phyloP scores from a whole-genome alignment of 148 eudicot genomes.

The Chenopodium quinoa region DNA sequence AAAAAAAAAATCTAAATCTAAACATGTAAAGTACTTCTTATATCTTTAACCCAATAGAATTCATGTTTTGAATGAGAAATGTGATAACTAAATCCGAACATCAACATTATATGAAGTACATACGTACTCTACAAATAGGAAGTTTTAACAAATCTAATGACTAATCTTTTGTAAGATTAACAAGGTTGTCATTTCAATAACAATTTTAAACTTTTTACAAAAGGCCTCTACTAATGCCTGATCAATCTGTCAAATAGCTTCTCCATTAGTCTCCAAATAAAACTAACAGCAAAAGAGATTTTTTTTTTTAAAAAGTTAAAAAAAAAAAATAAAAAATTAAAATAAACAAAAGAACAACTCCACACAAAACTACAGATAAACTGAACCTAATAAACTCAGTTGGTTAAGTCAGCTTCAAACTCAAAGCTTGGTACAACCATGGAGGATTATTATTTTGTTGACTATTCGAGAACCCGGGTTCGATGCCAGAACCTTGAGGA shows the following conservation, averaged over 20 bases:
- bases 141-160: not conserved
- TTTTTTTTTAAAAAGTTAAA: not conserved
- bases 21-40: no score
- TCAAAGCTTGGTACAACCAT: constrained; percentile 64
- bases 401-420: constrained; percentile 50
- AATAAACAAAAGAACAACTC: not conserved
- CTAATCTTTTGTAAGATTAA: not conserved
- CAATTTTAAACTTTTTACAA: constrained; percentile 12
- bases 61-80: no score
- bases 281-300: not conserved
- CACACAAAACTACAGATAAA: constrained; percentile 15
- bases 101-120: no score
- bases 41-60: no score
- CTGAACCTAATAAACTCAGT: not conserved
- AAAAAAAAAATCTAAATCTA: no score
- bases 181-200: not conserved
- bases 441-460: constrained; percentile 41
- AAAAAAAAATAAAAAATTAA: not conserved
- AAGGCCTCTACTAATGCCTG: not conserved
- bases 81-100: no score
- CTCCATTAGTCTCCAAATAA: not conserved
- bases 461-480: constrained; percentile 31
- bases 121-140: not conserved
- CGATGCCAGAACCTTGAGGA: constrained; percentile 25
- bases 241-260: not conserved